Base-by-base conservation (phyloP, 495 filamentous ascomycete species). In the Podospora tetraspora region DNA sequence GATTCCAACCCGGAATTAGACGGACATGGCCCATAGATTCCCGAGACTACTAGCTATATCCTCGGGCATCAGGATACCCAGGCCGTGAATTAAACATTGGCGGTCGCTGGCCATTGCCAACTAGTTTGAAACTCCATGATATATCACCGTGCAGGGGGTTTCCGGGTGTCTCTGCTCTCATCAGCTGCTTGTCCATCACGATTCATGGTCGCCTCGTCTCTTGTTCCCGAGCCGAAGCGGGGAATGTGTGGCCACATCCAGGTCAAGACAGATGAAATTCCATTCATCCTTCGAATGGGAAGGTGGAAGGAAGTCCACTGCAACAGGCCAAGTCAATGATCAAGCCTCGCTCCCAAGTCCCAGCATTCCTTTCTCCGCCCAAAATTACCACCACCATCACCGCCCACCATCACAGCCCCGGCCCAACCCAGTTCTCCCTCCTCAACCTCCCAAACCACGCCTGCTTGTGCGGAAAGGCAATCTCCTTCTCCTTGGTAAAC, bases 401-500 rank as follows among this genome's bases (percentile, higher is more conserved):
- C 62, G n/a, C 37, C 34, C 6, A 3, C 6, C 10, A 30, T 86
- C 76, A 96, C 60, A 92, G 73, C 29, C 80, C 85, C n/a, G 94
- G 95, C 3, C 87, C 88, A 62, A 91, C 86, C 92, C 94, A 99
- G 25, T 81, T 86, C 68, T 97, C 94, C 68, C 95, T 82, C 72
- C 85, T 84, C 60, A 97, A 85, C 76, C 89, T 90, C 82, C 97
- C 90, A 70, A 96, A 83, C 70, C 93, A 94, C 3, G 92, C 86
- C 76, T 96, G 93, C 78, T 98, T 99, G 76, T 98, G 93, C 21
- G 94, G 90, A 72, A 99, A 95, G 16, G 87, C 85, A 56, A 98
- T 84, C 75, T 97, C 91, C 63, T 86, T 89, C 77, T 98, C 92
- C 75, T 95, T 97, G 64, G 89, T 87, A 74, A 97, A 99, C 4